Evolutionary conservation across 2,329 filamentous ascomycete species (phyloP).

Genomic region (Thelonectria discophora): DNA sequence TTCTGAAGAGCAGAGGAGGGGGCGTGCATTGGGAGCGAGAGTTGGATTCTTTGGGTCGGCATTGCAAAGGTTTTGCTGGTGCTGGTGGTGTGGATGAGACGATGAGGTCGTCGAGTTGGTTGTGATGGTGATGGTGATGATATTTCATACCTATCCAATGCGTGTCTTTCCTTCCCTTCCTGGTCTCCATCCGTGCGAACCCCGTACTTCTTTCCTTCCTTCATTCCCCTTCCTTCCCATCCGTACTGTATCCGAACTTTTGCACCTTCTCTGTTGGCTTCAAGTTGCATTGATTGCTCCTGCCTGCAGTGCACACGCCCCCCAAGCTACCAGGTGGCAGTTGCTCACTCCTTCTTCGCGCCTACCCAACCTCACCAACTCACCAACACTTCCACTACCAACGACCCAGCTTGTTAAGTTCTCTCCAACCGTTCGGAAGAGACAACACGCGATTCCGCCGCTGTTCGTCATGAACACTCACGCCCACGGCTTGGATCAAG

Average conservation of each 20-base stretch:
- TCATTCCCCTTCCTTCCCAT: constrained; percentile 7
- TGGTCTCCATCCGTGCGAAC: not conserved
- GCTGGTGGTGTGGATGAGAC: not conserved
- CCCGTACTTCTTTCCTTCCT: not conserved
- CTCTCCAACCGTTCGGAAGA: not conserved
- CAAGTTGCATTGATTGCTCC: constrained; percentile 1
- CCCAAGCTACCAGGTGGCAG: not conserved
- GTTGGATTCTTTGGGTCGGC: constrained; percentile 1
- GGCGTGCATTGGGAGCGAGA: constrained; percentile 5
- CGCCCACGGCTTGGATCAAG: not conserved
- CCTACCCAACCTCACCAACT: not conserved
- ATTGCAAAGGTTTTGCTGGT: not conserved
- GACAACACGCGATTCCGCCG: not conserved
- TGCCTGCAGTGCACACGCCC: not conserved
- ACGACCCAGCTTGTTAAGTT: not conserved
- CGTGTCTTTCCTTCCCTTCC: not conserved
- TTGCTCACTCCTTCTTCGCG: not conserved
- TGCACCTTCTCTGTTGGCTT: constrained; percentile 1
- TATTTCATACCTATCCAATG: not conserved
- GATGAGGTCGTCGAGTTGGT: not conserved
- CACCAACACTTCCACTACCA: not conserved
- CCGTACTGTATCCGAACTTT: not conserved
- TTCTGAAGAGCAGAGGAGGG: constrained; percentile 2
- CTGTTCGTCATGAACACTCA: no score
- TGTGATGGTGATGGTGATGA: not conserved